phyloP scores from a whole-genome alignment of 768 basidiomycete species.

The Lactifluus pinguis region DNA sequence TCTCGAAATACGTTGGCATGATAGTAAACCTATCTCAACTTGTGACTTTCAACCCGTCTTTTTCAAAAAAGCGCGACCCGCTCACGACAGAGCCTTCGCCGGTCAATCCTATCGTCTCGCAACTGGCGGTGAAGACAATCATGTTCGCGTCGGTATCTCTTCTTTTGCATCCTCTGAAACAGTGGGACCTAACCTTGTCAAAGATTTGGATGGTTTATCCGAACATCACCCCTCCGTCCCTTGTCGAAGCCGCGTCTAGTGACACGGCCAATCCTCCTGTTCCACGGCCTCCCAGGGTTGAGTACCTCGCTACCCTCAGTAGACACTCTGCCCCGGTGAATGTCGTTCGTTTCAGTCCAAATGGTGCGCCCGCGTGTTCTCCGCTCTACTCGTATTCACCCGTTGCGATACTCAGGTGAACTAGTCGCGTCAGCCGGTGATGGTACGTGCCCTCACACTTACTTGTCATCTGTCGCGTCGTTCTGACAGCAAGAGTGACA shows the following conservation, averaged over 20 bases:
- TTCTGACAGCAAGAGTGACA: slow-evolving; percentile 25
- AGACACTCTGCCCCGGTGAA: slow-evolving; percentile 94
- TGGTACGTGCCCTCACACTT: slow-evolving; percentile 43
- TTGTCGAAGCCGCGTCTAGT: slow-evolving; percentile 36
- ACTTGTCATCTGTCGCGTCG: background rate
- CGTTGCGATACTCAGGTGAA: slow-evolving; percentile 47
- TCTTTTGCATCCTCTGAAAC: background rate
- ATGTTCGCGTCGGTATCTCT: slow-evolving; percentile 72
- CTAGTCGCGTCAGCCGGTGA: slow-evolving; percentile 94
- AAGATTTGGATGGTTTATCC: slow-evolving; percentile 95
- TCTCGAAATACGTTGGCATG: slow-evolving; percentile 94
- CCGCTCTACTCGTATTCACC: slow-evolving; percentile 2
- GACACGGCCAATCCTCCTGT: slow-evolving; percentile 26
- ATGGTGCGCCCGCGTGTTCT: slow-evolving; percentile 44
- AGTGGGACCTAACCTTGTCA: background rate
- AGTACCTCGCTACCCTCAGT: slow-evolving; percentile 89
- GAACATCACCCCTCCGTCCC: slow-evolving; percentile 63
- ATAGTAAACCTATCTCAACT: slow-evolving; percentile 89
- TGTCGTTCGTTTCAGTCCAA: slow-evolving; percentile 92
- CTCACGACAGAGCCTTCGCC: slow-evolving; percentile 46
- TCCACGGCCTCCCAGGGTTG: slow-evolving; percentile 73
- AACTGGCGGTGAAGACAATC: slow-evolving; percentile 93
- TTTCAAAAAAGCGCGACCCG: slow-evolving; percentile 72
- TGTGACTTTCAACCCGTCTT: slow-evolving; percentile 90
- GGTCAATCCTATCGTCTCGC: slow-evolving; percentile 82